Evolutionary conservation across 768 basidiomycete genomes (phyloP), one percentile per base, ranked within the genome.

Genomic region (Boletus vinaceobasis): DNA sequence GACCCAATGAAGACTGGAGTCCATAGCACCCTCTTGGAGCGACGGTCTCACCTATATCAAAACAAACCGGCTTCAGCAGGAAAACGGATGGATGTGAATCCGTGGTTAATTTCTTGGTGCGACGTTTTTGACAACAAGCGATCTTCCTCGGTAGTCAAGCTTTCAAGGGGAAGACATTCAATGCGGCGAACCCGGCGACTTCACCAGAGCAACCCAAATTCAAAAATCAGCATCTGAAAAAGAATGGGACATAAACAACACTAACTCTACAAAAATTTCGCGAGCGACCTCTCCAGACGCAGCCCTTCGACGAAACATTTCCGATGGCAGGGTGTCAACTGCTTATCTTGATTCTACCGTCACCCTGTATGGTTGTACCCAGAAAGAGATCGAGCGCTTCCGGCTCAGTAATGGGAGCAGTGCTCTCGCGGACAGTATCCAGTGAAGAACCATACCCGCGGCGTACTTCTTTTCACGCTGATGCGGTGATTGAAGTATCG

Each of bases 211-310:
- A 6, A 46, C 21, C 14, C 5, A 23, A 9, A 9, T 31, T 29
- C 5, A 42, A 45, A 23, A 10, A 11, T 35, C 4, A 47, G 46
- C 14, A 7, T 26, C 17, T 2, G n/a, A 6, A 23, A 13, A 26
- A 15, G 17, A 26, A 9, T 2, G 19, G 44, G 14, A 47, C 4
- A 35, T 10, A 11, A 47, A 8, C 8, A 23, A 33, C 6, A 23
- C 5, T 6, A 9, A 0, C 21, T 31, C 21, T 44, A 44, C 59
- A 45, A 38, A 4, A 27, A 29, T 48, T 60, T 51, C 36, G 48
- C 13, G 26, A 61, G 45, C 2, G 49, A 60, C 32, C 49, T 43
- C 39, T 58, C 54, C 55, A 56, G 52, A 8, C 51, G 44, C 19
- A 55, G 11, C 5, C 53, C 48, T 29, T 3, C 23, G 59, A 35